Percentiles rank a stretch among this genome's conserved stretches.
These are phyloP conservation scores for Carex kokanica DNA, from an alignment of 176 grass and related monocot species.

Conservation along the genomic window DNA sequence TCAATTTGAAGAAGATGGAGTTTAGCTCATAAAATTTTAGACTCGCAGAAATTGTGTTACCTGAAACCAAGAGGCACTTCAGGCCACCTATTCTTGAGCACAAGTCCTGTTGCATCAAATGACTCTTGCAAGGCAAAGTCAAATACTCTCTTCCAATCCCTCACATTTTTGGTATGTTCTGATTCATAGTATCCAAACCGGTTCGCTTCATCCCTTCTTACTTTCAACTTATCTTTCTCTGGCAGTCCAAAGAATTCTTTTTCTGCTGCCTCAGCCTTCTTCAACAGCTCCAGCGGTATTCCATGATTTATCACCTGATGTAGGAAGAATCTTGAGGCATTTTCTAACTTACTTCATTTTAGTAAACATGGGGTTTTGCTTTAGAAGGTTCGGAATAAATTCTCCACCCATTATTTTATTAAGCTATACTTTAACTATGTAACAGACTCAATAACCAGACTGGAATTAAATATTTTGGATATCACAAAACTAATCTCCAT, in stretches of 20 bases:
- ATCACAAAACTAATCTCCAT: neutral
- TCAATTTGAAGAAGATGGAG: too few species aligned
- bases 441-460: neutral
- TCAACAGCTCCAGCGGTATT: conserved; percentile 32
- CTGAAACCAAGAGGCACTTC: conserved; percentile 46
- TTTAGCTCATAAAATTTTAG: neutral
- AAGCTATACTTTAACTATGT: neutral
- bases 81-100: conserved; percentile 73
- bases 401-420: too few species aligned
- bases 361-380: neutral
- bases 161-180: conserved; percentile 85
- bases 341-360: neutral
- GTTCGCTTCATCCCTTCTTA: conserved; percentile 45
- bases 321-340: neutral
- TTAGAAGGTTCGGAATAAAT: neutral
- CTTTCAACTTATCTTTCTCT: conserved; percentile 30
- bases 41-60: conserved; percentile 13
- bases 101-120: conserved; percentile 26
- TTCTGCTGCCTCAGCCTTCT: conserved; percentile 28
- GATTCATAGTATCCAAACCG: conserved; percentile 73
- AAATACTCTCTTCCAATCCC: conserved; percentile 92
- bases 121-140: conserved; percentile 44
- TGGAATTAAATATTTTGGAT: neutral
- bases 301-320: conserved; percentile 49
- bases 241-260: conserved; percentile 55